Conservation (phyloP, 257 asterid genomes). For the Pogostemon cablin region DNA sequence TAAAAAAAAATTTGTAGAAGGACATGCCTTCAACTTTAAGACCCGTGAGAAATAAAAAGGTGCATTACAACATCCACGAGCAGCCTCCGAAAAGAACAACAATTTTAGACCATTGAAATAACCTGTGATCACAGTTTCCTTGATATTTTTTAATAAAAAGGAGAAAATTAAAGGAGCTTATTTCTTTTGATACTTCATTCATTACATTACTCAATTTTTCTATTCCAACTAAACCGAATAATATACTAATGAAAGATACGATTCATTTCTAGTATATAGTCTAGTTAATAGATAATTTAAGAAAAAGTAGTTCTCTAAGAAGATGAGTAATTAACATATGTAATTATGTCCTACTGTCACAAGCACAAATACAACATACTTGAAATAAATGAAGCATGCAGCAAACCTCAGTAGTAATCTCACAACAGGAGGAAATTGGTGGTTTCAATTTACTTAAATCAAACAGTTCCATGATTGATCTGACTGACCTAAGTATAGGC, state of each 20-base stretch:
- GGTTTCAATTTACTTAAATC: slow-evolving; percentile 46
- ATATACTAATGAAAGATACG: too few species aligned
- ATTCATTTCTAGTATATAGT: too few species aligned
- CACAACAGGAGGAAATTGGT: slow-evolving; percentile 43
- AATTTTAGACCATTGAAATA: too few species aligned
- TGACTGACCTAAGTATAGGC: slow-evolving; percentile 82
- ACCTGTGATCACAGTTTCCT: too few species aligned
- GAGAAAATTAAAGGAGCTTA: too few species aligned
- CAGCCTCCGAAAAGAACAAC: background rate
- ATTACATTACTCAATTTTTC: too few species aligned
- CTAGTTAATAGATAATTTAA: too few species aligned
- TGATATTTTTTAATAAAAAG: too few species aligned
- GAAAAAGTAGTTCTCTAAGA: slow-evolving; percentile 13
- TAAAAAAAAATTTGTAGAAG: background rate
- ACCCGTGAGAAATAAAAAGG: slow-evolving; percentile 1
- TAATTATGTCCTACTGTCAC: slow-evolving; percentile 16
- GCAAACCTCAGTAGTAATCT: slow-evolving; percentile 59
- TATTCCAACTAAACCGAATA: too few species aligned
- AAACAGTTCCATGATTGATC: slow-evolving; percentile 67
- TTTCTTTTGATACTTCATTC: too few species aligned
- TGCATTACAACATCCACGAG: background rate
- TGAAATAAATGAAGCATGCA: slow-evolving; percentile 25
- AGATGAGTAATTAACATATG: background rate
- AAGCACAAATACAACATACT: slow-evolving; percentile 14
- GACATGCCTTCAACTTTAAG: slow-evolving; percentile 1